A percentile compares a stretch with the other conserved stretches of the same genome.
phyloP scores from a whole-genome alignment of 2,329 filamentous ascomycete genomes.

The Colletotrichum liriopes region DNA sequence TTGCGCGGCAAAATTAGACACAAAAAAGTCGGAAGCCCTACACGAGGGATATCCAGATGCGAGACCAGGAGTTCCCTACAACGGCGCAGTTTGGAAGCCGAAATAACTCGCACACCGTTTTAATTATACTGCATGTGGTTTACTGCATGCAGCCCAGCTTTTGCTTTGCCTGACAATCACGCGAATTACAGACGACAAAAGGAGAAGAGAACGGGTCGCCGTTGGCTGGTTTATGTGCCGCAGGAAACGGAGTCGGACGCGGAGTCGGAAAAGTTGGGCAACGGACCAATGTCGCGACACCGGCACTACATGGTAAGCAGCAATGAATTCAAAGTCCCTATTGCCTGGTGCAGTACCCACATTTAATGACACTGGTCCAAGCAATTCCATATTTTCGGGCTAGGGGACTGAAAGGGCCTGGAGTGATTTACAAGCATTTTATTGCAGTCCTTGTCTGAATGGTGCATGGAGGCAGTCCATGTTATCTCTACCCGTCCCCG shows the following conservation, averaged over 20 bases:
- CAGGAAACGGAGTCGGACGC: slow-evolving; percentile 8
- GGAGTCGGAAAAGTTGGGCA: background rate
- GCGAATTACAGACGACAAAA: background rate
- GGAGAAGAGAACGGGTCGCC: background rate
- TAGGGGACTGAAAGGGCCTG: background rate
- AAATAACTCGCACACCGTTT: background rate
- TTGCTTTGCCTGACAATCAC: no score
- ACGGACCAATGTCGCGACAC: background rate
- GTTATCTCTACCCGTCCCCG: background rate
- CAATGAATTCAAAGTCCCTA: background rate
- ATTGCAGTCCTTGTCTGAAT: background rate
- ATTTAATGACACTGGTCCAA: background rate
- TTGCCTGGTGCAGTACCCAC: background rate
- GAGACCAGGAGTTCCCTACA: background rate
- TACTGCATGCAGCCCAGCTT: background rate
- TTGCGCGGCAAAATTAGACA: background rate
- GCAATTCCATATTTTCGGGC: background rate
- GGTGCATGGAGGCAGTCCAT: background rate
- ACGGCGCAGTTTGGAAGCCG: no score
- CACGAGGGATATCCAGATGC: background rate
- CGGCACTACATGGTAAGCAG: background rate
- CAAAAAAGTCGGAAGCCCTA: no score
- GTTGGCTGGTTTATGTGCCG: background rate
- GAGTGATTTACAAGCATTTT: background rate
- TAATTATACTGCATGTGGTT: background rate